Conservation (phyloP, 345 rosid genomes). For the Citrus unshiu region DNA sequence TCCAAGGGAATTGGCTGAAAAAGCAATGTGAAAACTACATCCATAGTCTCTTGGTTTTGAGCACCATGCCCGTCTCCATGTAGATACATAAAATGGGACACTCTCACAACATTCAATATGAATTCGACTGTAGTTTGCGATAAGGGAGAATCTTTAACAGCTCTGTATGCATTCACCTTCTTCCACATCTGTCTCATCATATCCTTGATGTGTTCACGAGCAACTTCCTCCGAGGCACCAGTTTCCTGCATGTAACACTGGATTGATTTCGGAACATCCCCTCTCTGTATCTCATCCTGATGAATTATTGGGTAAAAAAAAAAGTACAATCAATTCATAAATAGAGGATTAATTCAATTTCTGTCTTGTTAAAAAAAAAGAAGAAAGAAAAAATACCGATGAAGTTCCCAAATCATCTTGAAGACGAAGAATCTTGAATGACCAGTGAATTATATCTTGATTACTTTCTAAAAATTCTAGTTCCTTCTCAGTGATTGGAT, state of each 20-base stretch:
- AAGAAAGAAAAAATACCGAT: neutral
- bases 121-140: neutral
- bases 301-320: neutral
- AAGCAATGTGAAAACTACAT: neutral
- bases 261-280: conserved; percentile 31
- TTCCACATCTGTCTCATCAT: conserved; percentile 24
- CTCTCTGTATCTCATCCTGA: conserved; percentile 30
- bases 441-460: neutral
- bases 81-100: neutral
- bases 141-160: neutral
- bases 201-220: conserved; percentile 18
- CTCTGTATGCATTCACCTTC: conserved; percentile 12
- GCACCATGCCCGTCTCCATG: conserved; percentile 10
- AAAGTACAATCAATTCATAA: neutral
- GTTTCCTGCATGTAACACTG: conserved; percentile 40
- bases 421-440: conserved; percentile 6
- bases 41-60: neutral
- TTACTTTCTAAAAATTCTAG: too few relatives aligned
- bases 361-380: neutral
- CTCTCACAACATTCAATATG: conserved; percentile 5
- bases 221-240: conserved; percentile 21
- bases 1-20: neutral
- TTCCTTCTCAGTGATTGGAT: too few relatives aligned
- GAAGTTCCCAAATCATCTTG: conserved; percentile 27
- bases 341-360: neutral